Conservation (phyloP, 768 basidiomycete genomes). For the Leccinum pellstonianum region DNA sequence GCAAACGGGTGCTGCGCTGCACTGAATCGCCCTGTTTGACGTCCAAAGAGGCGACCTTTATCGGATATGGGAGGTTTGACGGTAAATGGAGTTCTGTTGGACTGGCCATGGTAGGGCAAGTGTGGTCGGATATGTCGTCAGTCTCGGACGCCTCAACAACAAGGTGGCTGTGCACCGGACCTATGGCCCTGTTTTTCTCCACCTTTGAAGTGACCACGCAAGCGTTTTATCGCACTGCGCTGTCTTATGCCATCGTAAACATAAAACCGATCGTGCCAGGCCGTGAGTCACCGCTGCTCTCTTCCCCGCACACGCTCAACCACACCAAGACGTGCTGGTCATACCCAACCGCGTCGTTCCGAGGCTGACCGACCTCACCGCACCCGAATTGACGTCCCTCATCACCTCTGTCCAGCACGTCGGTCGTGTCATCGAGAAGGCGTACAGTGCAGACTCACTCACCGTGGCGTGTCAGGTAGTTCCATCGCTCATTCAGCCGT, state of each 20-base stretch:
- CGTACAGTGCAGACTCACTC: slow-evolving; percentile 77
- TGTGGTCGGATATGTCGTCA: slow-evolving; percentile 11
- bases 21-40: slow-evolving; percentile 46
- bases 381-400: slow-evolving; percentile 73
- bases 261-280: slow-evolving; percentile 93
- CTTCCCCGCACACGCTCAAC: slow-evolving; percentile 1
- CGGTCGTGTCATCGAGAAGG: slow-evolving; percentile 75
- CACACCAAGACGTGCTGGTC: slow-evolving; percentile 56
- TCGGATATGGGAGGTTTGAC: slow-evolving; percentile 77
- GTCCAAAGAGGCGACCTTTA: slow-evolving; percentile 74
- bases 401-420: slow-evolving; percentile 80
- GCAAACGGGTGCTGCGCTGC: slow-evolving; percentile 69
- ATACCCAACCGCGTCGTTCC: slow-evolving; percentile 55
- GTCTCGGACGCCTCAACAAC: slow-evolving; percentile 1
- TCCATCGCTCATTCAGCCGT: background rate
- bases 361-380: slow-evolving; percentile 54
- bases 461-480: slow-evolving; percentile 88
- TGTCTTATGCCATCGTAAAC: slow-evolving; percentile 88
- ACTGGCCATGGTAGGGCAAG: slow-evolving; percentile 42
- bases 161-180: slow-evolving; percentile 21
- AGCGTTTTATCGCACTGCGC: slow-evolving; percentile 64
- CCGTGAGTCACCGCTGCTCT: slow-evolving; percentile 57
- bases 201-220: slow-evolving; percentile 78
- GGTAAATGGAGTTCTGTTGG: slow-evolving; percentile 79
- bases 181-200: slow-evolving; percentile 57